Evolutionary conservation across 306 rosid species (phyloP), one percentile per base, ranked within the genome.

Genomic region (Acacia acuminata): DNA sequence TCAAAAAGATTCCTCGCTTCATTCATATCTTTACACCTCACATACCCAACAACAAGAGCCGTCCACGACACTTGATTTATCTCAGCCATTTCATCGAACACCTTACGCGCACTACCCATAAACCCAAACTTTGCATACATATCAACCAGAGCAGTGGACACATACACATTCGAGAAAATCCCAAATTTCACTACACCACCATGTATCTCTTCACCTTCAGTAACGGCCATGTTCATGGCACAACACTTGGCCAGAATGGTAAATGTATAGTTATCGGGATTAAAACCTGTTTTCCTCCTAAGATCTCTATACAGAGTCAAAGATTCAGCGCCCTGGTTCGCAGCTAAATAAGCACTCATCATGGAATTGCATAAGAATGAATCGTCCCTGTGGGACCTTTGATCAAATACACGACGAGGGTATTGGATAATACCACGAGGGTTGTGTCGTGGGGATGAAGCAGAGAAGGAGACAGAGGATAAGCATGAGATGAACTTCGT

Each of bases 11-110:
- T 34, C 36, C 36, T 34, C 36, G 36, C 96, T 81, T 79, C 88
- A 30, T 36, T 17, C 89, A 93, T 86, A 82, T 88, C 86, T 36
- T 93, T 93, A 30, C 75, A 25, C 86, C 90, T 91, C 19, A 83
- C 65, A 81, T 91, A 90, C 63, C 97, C 89, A 75, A 93, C 36
- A 34, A 34, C 75, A 30, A 91, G 85, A 4, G 91, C 94, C 0
- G 94, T 91, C 92, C 93, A 91, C 0, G 93, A 90, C 82, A 93
- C 96, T 40, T 34, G 51, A 76, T 81, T 91, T 71, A 85, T 91
- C 8, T 80, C 88, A 17, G 45, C 11, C 92, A 89, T 94, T 82
- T 87, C 94, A 88, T 90, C 87, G 27, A 94, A 90, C 84, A 94
- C 5, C 81, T 73, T 92, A 60, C 85, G 48, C 8, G 98, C 94